phyloP scores from a whole-genome alignment of 164 flowering plant species.

The Nelumbo lutea region DNA sequence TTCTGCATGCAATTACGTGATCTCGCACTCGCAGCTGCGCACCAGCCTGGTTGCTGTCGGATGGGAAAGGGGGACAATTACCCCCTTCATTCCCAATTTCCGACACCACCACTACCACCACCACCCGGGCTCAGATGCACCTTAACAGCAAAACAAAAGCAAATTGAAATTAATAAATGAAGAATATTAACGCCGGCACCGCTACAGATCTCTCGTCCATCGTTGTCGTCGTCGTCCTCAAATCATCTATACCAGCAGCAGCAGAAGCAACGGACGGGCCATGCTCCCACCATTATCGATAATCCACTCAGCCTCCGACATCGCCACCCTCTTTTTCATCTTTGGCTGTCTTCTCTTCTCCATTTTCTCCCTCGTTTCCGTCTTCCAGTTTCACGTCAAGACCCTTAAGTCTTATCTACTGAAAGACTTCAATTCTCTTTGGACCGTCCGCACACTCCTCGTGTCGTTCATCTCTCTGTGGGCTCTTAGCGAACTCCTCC shows the following conservation, averaged over 20 bases:
- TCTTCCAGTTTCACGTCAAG: constrained; percentile 45
- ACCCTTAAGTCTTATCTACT: constrained; percentile 29
- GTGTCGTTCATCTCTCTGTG: constrained; percentile 40
- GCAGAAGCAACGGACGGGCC: neutral
- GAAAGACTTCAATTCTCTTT: constrained; percentile 48
- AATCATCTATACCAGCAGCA: too few species aligned
- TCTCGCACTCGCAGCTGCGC: too few species aligned
- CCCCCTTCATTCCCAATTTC: too few species aligned
- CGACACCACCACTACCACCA: too few species aligned
- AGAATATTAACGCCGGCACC: neutral
- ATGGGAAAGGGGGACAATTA: too few species aligned
- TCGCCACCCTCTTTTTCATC: constrained; percentile 28
- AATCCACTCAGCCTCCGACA: constrained; percentile 25
- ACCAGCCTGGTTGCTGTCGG: too few species aligned
- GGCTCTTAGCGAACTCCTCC: constrained; percentile 45
- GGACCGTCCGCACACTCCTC: constrained; percentile 54
- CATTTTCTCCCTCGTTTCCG: constrained; percentile 37
- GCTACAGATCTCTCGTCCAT: too few species aligned
- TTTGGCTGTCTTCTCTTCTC: constrained; percentile 38
- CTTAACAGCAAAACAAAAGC: too few species aligned
- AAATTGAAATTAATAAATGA: neutral
- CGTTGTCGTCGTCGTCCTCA: too few species aligned
- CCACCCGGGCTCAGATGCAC: too few species aligned
- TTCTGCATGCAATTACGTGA: too few species aligned
- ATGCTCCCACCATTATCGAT: constrained; percentile 14